phyloP scores from a whole-genome alignment of 2,329 filamentous ascomycete species.

The Beauveria varroae region DNA sequence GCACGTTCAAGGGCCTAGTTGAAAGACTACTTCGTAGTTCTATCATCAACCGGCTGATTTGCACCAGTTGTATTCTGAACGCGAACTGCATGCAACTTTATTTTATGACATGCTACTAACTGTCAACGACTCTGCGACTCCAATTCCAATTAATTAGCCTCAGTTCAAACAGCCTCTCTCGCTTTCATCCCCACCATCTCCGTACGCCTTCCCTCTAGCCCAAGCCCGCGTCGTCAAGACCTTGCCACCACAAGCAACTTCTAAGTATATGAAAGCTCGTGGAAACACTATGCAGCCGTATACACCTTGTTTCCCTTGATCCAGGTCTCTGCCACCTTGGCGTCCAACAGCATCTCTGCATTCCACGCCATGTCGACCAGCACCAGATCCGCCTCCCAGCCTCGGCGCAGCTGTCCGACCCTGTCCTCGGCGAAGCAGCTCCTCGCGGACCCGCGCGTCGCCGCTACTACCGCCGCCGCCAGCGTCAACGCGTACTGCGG shows the following conservation, averaged over 20 bases:
- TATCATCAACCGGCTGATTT: background rate
- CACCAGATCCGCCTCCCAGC: conserved; percentile 48
- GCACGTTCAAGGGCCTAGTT: background rate
- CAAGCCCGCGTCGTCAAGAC: too few relatives aligned
- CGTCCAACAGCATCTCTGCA: conserved; percentile 35
- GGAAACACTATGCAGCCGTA: background rate
- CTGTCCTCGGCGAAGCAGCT: conserved; percentile 44
- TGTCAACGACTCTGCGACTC: too few relatives aligned
- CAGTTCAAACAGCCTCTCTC: too few relatives aligned
- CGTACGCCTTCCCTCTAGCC: too few relatives aligned
- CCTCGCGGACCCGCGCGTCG: conserved; percentile 42
- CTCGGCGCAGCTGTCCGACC: conserved; percentile 40
- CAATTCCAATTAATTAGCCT: too few relatives aligned
- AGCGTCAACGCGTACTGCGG: conserved; percentile 41
- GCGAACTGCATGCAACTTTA: background rate
- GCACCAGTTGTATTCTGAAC: background rate
- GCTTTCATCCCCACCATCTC: too few relatives aligned
- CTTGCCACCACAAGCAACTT: too few relatives aligned
- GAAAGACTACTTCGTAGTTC: too few relatives aligned
- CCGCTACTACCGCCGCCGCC: conserved; percentile 41
- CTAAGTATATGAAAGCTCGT: background rate
- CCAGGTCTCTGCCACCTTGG: conserved; percentile 45
- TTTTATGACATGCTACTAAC: background rate
- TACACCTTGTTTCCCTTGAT: conserved; percentile 35
- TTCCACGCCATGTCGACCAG: conserved; percentile 40